These are phyloP conservation scores for Fomitiporia mediterranea DNA, from an alignment of 1,284 basidiomycete genomes.

Conservation along the genomic window DNA sequence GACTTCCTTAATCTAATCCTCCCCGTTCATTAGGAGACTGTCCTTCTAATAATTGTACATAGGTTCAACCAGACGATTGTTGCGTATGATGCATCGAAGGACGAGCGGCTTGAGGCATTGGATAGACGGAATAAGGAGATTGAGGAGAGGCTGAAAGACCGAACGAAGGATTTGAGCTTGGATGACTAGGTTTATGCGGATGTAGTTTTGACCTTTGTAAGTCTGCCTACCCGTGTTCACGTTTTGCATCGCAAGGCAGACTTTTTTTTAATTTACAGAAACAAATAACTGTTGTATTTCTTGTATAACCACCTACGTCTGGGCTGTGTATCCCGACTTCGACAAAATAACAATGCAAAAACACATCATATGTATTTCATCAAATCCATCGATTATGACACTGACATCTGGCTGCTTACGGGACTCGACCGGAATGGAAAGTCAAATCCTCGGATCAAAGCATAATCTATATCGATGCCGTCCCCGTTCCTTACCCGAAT, in stretches of 20 bases:
- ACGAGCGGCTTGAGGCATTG: conserved; percentile 72
- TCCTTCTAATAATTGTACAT: neutral
- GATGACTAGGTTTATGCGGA: neutral
- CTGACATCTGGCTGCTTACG: neutral
- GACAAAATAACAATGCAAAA: neutral
- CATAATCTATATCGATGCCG: neutral
- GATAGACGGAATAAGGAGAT: conserved; percentile 50
- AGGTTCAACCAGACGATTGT: conserved; percentile 82
- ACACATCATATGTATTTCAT: too few relatives aligned
- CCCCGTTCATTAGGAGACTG: neutral
- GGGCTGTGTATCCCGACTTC: too few relatives aligned
- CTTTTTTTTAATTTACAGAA: neutral
- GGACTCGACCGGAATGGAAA: neutral
- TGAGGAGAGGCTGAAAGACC: conserved; percentile 43
- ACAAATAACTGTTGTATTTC: neutral
- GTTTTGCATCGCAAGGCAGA: neutral
- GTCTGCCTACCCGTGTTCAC: neutral
- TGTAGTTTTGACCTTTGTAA: neutral
- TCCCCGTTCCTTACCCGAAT: neutral
- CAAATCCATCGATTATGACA: neutral
- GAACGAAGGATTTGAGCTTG: conserved; percentile 5
- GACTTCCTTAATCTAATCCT: neutral
- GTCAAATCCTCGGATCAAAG: neutral
- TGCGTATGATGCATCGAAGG: conserved; percentile 78
- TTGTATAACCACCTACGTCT: neutral